Percentiles rank a stretch among this genome's conserved stretches.
phyloP scores from a whole-genome alignment of 306 rosid genomes.

The Vigna mungo region DNA sequence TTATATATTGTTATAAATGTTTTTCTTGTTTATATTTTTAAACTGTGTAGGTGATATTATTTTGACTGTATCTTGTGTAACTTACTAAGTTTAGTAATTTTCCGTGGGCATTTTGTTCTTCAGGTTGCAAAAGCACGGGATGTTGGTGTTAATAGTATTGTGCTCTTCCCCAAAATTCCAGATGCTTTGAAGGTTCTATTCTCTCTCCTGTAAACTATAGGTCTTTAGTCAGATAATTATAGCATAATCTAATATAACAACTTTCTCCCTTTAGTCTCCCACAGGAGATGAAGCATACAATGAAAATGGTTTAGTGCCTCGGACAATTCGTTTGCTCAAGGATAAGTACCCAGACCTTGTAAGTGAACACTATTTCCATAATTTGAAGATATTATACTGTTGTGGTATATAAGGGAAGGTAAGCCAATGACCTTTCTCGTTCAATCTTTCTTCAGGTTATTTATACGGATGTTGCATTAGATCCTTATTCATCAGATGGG shows the following conservation, averaged over 20 bases:
- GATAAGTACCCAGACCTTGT: slow-evolving; percentile 95
- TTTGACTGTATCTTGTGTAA: slow-evolving; percentile 19
- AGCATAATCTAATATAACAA: slow-evolving; percentile 35
- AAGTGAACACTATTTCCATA: slow-evolving; percentile 48
- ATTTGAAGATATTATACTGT: slow-evolving; percentile 27
- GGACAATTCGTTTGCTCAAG: slow-evolving; percentile 86
- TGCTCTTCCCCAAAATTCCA: slow-evolving; percentile 96
- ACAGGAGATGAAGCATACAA: slow-evolving; percentile 95
- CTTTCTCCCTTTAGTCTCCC: slow-evolving; percentile 60
- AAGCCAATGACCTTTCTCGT: slow-evolving; percentile 19
- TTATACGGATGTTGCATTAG: slow-evolving; percentile 96
- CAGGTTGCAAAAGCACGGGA: slow-evolving; percentile 93
- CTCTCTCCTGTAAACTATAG: slow-evolving; percentile 30
- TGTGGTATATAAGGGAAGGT: slow-evolving; percentile 34
- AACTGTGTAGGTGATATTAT: slow-evolving; percentile 27
- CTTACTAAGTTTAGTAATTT: slow-evolving; percentile 21
- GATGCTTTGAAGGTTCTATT: slow-evolving; percentile 84
- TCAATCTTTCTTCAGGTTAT: slow-evolving; percentile 64
- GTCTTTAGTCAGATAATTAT: slow-evolving; percentile 29
- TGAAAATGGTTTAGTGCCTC: slow-evolving; percentile 88
- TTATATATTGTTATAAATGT: too few species aligned
- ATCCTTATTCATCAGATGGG: slow-evolving; percentile 97
- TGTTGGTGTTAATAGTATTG: slow-evolving; percentile 88
- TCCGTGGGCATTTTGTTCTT: slow-evolving; percentile 46
- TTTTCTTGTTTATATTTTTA: slow-evolving; percentile 19